phyloP scores from a whole-genome alignment of 805 yeast species.

The Candida peoriensis region DNA sequence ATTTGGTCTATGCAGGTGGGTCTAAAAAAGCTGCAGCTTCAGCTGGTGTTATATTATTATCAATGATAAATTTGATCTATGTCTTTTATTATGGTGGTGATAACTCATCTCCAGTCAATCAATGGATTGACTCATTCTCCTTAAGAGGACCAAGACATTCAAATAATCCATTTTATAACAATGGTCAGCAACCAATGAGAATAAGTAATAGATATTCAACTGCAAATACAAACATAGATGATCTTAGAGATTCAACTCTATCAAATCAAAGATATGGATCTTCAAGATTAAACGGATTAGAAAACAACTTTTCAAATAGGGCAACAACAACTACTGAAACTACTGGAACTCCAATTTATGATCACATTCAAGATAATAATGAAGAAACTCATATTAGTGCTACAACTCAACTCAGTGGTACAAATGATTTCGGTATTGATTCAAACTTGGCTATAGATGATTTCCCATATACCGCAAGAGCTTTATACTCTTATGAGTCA shows the following conservation, averaged over 20 bases:
- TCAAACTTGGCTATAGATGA: slow-evolving; percentile 31
- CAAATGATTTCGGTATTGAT: slow-evolving; percentile 12
- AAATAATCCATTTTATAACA: slow-evolving; percentile 18
- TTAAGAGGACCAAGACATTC: slow-evolving; percentile 42
- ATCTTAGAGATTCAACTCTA: slow-evolving; percentile 12
- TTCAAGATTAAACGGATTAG: slow-evolving; percentile 56
- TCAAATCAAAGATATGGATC: slow-evolving; percentile 33
- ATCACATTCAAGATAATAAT: slow-evolving; percentile 12
- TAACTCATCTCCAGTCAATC: slow-evolving; percentile 79
- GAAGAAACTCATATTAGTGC: slow-evolving; percentile 19
- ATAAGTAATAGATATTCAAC: slow-evolving; percentile 6
- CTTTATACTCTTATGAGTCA: slow-evolving; percentile 82
- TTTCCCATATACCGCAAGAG: slow-evolving; percentile 82
- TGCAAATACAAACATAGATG: slow-evolving; percentile 5
- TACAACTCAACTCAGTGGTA: slow-evolving; percentile 11
- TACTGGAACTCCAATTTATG: slow-evolving; percentile 16
- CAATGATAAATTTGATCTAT: slow-evolving; percentile 83
- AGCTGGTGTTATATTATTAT: slow-evolving; percentile 82
- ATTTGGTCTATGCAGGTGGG: slow-evolving; percentile 62
- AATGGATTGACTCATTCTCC: slow-evolving; percentile 80
- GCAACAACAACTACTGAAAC: slow-evolving; percentile 7
- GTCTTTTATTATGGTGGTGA: slow-evolving; percentile 86
- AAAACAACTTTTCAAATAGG: slow-evolving; percentile 37
- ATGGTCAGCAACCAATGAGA: slow-evolving; percentile 7
- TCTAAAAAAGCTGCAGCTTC: slow-evolving; percentile 79